Base-by-base conservation (phyloP, 2,329 filamentous ascomycete genomes). In the Huntiella decipiens region DNA sequence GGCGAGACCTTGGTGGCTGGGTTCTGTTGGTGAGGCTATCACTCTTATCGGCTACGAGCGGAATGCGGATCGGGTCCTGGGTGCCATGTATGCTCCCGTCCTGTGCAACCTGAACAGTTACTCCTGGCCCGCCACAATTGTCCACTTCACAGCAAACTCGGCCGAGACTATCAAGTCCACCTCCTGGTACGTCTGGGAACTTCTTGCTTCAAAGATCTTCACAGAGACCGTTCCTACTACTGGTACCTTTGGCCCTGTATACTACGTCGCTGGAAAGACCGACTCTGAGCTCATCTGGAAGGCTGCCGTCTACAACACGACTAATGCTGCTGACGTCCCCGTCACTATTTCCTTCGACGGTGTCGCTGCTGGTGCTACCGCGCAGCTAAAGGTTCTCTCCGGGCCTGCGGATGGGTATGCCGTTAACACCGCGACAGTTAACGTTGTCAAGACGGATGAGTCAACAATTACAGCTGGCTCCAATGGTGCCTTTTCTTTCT, bases 11-110 rank as follows among this genome's bases (percentile, higher is more conserved):
- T 73, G 66, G 63, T 72, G 70, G 73, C 70, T 72, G 43, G 75
- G 73, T 19, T 64, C 70, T 6, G 71, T 82, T 2, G 69, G 68
- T 11, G 77, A 82, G 56, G 76, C 74, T 17, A 65, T 82, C n/a
- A 76, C 70, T 46, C 62, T 80, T 12, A 65, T 81, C 51, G 72
- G 75, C 13, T 71, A 73, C 28, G 77, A 82, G 63, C 66, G 77
- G 47, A 81, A 81, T 58, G 65, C 66, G 3, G 72, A 78, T 52
- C 65, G 67, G 15, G 66, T 78, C 38, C 65, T 67, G 2, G 71
- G 70, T 5, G 66, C 68, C 1, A 62, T 66, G 15, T 38, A 60
- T 58, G 65, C 66, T 0, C 67, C 66, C 1, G 61, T 66, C 3
- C 56, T 70, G n/a, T 60, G 65, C 47, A 68, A 66, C 54, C 59